phyloP scores from a whole-genome alignment of 2,329 filamentous ascomycete genomes.

The Arthrobotrys iridis region DNA sequence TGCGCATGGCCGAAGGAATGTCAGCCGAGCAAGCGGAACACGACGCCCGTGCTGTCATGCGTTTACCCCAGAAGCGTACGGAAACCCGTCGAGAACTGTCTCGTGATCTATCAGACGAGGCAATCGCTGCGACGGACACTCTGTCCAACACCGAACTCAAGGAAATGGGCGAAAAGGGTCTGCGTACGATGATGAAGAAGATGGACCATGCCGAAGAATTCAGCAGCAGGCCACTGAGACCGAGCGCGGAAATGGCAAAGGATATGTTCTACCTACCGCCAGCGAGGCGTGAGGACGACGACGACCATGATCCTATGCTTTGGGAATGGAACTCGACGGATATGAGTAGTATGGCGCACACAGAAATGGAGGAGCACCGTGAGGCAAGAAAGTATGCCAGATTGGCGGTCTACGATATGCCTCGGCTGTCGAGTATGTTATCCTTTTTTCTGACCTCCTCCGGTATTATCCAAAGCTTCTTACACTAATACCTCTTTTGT shows the following conservation, averaged over 20 bases:
- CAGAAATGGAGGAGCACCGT: slow-evolving; percentile 85
- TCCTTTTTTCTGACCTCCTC: background rate
- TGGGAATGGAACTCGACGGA: slow-evolving; percentile 79
- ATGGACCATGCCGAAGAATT: slow-evolving; percentile 30
- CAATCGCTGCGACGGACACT: slow-evolving; percentile 31
- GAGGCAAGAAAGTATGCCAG: slow-evolving; percentile 89
- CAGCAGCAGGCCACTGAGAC: slow-evolving; percentile 24
- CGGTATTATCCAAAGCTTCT: slow-evolving; percentile 23
- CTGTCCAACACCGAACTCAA: slow-evolving; percentile 41
- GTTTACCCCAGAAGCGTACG: slow-evolving; percentile 41
- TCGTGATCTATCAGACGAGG: slow-evolving; percentile 48
- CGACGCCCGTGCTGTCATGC: slow-evolving; percentile 49
- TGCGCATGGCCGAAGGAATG: slow-evolving; percentile 35
- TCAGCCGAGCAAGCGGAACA: slow-evolving; percentile 38
- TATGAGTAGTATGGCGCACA: slow-evolving; percentile 82
- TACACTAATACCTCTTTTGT: slow-evolving; percentile 50
- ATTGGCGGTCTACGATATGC: slow-evolving; percentile 94
- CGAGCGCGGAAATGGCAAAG: slow-evolving; percentile 62
- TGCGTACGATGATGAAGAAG: slow-evolving; percentile 38
- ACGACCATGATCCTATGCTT: slow-evolving; percentile 63
- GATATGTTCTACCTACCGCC: slow-evolving; percentile 61
- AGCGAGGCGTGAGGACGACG: slow-evolving; percentile 65
- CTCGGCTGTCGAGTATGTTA: slow-evolving; percentile 80
- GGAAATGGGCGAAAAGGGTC: slow-evolving; percentile 49
- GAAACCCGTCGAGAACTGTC: slow-evolving; percentile 29